Percentiles rank a stretch among this genome's conserved stretches.
Conservation (phyloP, 1,139 yeast genomes). For the Hyphopichia wangnamkhiaoensis region DNA sequence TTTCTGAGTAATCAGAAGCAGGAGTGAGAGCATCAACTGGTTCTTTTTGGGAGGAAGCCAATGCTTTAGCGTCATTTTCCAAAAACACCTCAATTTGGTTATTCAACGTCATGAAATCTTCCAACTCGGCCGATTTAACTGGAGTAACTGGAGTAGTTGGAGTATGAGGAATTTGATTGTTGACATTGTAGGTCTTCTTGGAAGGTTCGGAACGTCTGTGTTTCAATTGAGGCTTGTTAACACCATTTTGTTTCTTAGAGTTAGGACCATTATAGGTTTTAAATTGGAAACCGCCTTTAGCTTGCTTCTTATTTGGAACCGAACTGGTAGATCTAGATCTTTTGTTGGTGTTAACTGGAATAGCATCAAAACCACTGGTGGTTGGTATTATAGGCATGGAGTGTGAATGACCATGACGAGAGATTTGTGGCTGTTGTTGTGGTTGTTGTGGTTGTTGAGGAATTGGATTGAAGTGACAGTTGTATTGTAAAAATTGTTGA, state of each 20-base stretch:
- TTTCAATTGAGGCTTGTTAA: constrained; percentile 21
- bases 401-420: constrained; percentile 4
- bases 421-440: too few relatives aligned
- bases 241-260: constrained; percentile 20
- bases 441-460: constrained; percentile 2
- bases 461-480: constrained; percentile 3
- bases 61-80: constrained; percentile 6
- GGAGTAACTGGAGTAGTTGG: constrained; percentile 8
- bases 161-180: too few relatives aligned
- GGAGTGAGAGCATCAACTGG: constrained; percentile 19
- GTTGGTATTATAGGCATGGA: neutral
- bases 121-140: constrained; percentile 22
- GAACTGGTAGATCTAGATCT: constrained; percentile 27
- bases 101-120: constrained; percentile 34
- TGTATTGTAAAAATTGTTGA: constrained; percentile 4
- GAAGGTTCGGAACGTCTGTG: constrained; percentile 25
- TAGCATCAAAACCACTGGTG: constrained; percentile 2
- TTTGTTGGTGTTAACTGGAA: constrained; percentile 23
- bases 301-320: constrained; percentile 23
- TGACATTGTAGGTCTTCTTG: constrained; percentile 2
- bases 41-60: neutral
- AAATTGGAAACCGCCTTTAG: constrained; percentile 35
- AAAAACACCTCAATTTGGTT: constrained; percentile 25
- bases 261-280: constrained; percentile 41
- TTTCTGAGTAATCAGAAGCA: constrained; percentile 24